Conservation (phyloP, 306 rosid species). For the Vicia villosa region DNA sequence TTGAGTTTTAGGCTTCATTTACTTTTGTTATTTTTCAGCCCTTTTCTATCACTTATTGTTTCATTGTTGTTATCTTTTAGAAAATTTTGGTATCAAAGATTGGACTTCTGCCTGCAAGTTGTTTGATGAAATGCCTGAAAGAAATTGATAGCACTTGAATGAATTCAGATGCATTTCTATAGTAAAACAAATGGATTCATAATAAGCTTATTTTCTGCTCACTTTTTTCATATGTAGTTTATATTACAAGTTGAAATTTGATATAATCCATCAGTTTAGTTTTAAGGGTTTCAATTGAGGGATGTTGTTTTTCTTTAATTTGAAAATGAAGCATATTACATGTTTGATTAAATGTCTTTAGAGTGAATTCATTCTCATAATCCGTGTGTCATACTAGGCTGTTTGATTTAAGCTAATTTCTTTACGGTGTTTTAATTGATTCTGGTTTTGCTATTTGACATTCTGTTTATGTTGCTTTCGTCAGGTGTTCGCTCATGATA, state of each 20-base stretch:
- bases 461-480: slow-evolving; percentile 24
- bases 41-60: no score
- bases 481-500: slow-evolving; percentile 28
- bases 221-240: no score
- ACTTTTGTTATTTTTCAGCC: no score
- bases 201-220: no score
- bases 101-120: background rate
- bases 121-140: slow-evolving; percentile 31
- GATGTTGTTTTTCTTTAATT: background rate
- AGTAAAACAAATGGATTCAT: no score
- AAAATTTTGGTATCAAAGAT: background rate
- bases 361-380: slow-evolving; percentile 19
- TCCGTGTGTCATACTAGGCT: background rate
- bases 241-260: no score
- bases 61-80: no score
- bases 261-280: no score
- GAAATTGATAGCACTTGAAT: background rate
- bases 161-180: background rate
- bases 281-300: no score
- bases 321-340: background rate
- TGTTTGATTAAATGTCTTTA: slow-evolving; percentile 7
- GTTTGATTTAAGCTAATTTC: background rate
- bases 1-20: no score
- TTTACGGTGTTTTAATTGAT: slow-evolving; percentile 2
- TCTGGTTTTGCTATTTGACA: background rate